Conservation (phyloP, 805 yeast genomes). For the Metschnikowia sp. region DNA sequence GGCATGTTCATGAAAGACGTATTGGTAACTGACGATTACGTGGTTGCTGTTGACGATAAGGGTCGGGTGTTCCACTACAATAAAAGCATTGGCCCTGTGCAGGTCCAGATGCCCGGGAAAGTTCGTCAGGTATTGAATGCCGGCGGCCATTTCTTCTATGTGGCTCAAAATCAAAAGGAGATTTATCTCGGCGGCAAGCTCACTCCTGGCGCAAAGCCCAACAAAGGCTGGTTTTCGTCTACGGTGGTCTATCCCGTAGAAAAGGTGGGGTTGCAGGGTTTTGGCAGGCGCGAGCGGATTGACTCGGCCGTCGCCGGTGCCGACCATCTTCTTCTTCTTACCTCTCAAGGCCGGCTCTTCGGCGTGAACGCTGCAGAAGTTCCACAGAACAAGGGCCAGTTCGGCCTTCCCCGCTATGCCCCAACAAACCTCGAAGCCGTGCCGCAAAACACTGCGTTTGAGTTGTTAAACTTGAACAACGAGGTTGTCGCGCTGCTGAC, state of each 20-base stretch:
- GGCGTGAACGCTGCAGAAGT: constrained; percentile 48
- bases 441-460: constrained; percentile 33
- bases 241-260: not conserved
- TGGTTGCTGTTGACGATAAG: constrained; percentile 59
- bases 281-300: constrained; percentile 35
- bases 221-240: constrained; percentile 9
- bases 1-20: constrained; percentile 56
- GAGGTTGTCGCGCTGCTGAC: constrained; percentile 23
- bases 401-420: constrained; percentile 71
- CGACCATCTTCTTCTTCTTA: constrained; percentile 63
- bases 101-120: constrained; percentile 27
- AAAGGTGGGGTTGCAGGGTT: constrained; percentile 1
- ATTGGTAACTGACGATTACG: constrained; percentile 41
- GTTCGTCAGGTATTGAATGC: constrained; percentile 41
- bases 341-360: constrained; percentile 58
- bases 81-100: constrained; percentile 17
- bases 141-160: constrained; percentile 45
- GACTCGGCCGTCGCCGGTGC: constrained; percentile 56
- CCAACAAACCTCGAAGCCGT: constrained; percentile 55
- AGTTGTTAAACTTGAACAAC: constrained; percentile 56
- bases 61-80: constrained; percentile 81
- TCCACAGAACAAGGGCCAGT: constrained; percentile 64
- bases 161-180: constrained; percentile 44
- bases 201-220: constrained; percentile 4
- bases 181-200: constrained; percentile 30